Conservation (phyloP, 2,329 filamentous ascomycete genomes). For the Sclerotinia minor region DNA sequence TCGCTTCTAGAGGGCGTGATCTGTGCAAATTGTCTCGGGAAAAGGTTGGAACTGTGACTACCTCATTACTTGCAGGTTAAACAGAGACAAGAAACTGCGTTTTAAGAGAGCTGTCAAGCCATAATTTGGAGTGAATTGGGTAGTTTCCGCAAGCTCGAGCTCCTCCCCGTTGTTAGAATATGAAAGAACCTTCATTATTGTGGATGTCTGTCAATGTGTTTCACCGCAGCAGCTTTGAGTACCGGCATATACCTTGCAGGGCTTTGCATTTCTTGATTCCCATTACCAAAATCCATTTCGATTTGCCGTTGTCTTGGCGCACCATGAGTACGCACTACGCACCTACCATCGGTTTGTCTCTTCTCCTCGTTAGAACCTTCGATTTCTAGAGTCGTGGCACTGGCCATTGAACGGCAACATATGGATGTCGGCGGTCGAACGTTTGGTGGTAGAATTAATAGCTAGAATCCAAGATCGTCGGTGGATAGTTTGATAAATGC, state of each 20-base stretch:
- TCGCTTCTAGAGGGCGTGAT: not conserved
- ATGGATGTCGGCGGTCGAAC: not conserved
- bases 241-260: constrained; percentile 19
- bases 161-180: constrained; percentile 8
- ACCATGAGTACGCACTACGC: not conserved
- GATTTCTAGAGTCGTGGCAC: not conserved
- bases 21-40: constrained; percentile 11
- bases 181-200: constrained; percentile 5
- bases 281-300: constrained; percentile 19
- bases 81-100: not conserved
- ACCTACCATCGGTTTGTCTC: constrained; percentile 20
- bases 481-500: not conserved
- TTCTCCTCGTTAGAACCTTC: not conserved
- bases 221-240: not conserved
- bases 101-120: not conserved
- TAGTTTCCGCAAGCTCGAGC: not conserved
- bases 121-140: constrained; percentile 4
- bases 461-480: not conserved
- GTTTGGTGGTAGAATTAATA: not conserved
- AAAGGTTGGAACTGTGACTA: not conserved
- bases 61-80: not conserved
- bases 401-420: constrained; percentile 6
- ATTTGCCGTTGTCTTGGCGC: constrained; percentile 15
- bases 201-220: not conserved
- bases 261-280: constrained; percentile 12